Evolutionary conservation across 495 filamentous ascomycete genomes (phyloP).

Genomic region (Astrocystis sublimbata): DNA sequence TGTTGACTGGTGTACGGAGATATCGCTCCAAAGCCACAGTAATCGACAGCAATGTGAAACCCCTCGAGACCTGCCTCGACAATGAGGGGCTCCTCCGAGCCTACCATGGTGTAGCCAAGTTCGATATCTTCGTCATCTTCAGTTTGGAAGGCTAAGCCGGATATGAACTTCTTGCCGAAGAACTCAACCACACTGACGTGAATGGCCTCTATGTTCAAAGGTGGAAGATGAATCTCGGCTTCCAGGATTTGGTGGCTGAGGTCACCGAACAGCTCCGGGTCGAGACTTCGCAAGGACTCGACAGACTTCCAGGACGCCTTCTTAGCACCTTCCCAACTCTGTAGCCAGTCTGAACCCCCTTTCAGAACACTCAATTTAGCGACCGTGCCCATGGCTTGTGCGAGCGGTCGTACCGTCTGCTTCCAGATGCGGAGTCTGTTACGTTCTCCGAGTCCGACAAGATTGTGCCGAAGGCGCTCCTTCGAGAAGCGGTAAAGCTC

Average conservation of each 20-base stretch:
- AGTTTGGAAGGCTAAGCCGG: constrained; percentile 8
- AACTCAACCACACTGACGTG: constrained; percentile 14
- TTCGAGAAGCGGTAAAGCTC: constrained; percentile 2
- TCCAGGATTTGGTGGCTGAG: background rate
- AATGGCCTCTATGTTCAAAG: constrained; percentile 5
- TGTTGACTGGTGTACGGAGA: constrained; percentile 8
- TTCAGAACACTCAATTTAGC: constrained; percentile 5
- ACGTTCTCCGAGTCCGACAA: constrained; percentile 6
- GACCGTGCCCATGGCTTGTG: background rate
- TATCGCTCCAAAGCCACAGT: constrained; percentile 11
- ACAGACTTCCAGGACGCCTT: constrained; percentile 1
- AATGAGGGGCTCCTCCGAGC: constrained; percentile 3
- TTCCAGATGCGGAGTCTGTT: constrained; percentile 19
- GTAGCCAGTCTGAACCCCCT: background rate
- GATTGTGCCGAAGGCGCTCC: background rate
- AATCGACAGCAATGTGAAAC: constrained; percentile 14
- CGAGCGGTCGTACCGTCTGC: constrained; percentile 13
- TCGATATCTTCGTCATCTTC: constrained; percentile 16
- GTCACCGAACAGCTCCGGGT: background rate
- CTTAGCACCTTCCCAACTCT: background rate
- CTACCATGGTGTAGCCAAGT: constrained; percentile 10
- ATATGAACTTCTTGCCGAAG: constrained; percentile 9
- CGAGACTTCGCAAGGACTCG: background rate
- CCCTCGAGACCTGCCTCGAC: constrained; percentile 13
- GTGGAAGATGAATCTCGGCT: constrained; percentile 2